Base-by-base conservation (phyloP, 2,329 filamentous ascomycete genomes). In the Sclerotinia subarctica region DNA sequence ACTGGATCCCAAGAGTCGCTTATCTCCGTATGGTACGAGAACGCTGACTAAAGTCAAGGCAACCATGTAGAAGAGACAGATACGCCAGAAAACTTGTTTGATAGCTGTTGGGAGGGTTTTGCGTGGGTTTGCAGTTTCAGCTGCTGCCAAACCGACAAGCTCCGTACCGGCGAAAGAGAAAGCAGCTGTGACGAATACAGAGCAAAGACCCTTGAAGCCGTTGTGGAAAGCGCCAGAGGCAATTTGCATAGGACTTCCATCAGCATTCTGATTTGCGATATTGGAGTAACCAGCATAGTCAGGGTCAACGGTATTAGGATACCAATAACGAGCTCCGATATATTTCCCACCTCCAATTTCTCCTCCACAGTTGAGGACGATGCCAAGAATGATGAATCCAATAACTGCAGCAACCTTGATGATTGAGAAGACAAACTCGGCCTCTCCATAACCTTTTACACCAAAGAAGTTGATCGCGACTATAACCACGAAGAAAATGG, bases 381-480 rank as follows among this genome's bases (percentile, higher is more conserved):
- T 86, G 56, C 84, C 86, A 35, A 89, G 78, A 71, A 90, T 82
- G 75, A 90, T 90, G 76, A 90, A 90, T 6, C 87, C 88, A 13
- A 84, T 79, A 69, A 87, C 85, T 29, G 88, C 85, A 17, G 79
- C 82, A 66, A 97, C 87, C 77, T 97, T 97, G 80, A 97, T 83
- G 66, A 93, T 88, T 35, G 91, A 91, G 76, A 96, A 95, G 67
- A 93, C 81, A 73, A 96, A 96, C 75, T 96, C 93, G 19, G 91
- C 92, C 78, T 96, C 93, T 76, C 92, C 93, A 73, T 96, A 96
- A 35, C 90, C 92, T 74, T 90, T 90, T 71, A 97, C 90, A 66
- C 93, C 93, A 74, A 94, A 95, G 71, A 96, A 79, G 77, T 97
- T 97, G 80, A 97, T 96, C 32, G 79, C 74, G 52, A 96, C 83